phyloP scores from a whole-genome alignment of 108 stramenopile species.

The Pseudonitzschia multistriata region DNA sequence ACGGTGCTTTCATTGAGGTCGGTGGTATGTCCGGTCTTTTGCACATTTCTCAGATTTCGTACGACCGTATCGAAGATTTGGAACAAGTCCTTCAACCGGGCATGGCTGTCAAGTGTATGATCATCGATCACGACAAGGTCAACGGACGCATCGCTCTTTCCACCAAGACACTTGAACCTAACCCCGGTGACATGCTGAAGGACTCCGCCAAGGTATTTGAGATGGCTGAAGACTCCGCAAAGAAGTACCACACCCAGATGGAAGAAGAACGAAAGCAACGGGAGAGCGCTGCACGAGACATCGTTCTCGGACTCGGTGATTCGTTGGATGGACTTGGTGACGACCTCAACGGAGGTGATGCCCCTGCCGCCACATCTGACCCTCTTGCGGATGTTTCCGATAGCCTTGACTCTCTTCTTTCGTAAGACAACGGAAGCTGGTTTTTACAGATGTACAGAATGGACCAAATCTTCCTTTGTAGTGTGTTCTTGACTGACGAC shows the following conservation, averaged over 20 bases:
- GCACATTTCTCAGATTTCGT: constrained; percentile 98
- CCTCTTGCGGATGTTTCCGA: constrained; percentile 75
- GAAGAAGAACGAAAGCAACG: constrained; percentile 91
- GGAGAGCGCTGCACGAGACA: constrained; percentile 90
- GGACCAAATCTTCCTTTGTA: neutral
- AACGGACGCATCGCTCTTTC: constrained; percentile 93
- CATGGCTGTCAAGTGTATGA: constrained; percentile 95
- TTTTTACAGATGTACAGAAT: constrained; percentile 4
- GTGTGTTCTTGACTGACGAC: neutral
- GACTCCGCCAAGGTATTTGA: constrained; percentile 85
- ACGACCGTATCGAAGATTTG: constrained; percentile 94
- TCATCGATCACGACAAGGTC: constrained; percentile 96
- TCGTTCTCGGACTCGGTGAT: constrained; percentile 91
- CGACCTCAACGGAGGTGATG: constrained; percentile 8
- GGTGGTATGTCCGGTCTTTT: constrained; percentile 95
- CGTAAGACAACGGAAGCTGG: constrained; percentile 28
- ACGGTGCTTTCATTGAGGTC: constrained; percentile 97
- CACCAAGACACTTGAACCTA: constrained; percentile 96
- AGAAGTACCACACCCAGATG: constrained; percentile 85
- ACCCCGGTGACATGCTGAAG: constrained; percentile 96
- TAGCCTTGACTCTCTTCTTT: constrained; percentile 79
- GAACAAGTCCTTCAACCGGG: constrained; percentile 88
- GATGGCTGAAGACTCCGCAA: constrained; percentile 88
- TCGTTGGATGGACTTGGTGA: constrained; percentile 83
- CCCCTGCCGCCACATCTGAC: constrained; percentile 26